Base-by-base conservation (phyloP, 2,329 filamentous ascomycete species). In the Colletotrichum sansevieriae region DNA sequence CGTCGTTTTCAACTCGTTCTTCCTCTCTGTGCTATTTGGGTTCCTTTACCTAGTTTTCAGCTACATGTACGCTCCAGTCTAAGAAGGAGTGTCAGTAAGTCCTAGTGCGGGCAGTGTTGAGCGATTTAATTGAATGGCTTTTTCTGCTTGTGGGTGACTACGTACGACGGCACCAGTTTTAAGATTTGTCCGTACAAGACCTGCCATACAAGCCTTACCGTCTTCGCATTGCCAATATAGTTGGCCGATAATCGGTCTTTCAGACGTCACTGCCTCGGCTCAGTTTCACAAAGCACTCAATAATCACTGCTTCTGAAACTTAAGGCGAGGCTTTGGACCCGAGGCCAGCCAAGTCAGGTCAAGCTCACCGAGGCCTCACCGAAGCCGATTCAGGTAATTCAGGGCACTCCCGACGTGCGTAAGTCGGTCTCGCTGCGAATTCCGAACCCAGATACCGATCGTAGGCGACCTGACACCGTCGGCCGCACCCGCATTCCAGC, bases 181-280 rank as follows among this genome's bases (percentile, higher is more conserved):
- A 2, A 29, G 29, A 3, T 8, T 8, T 29, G 3, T 25, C 29
- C 6, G 29, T 29, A 7, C 7, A 29, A 25, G 25, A 25, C 25
- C 4, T 25, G 25, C 4, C 22, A 22, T 22, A 22, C 3, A 22
- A 22, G 22, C 22, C 22, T 22, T 22, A 22, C 22, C 22, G 22
- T 22, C 22, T 22, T 22, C 25, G 25, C 25, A 25, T 1, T 29
- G 9, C 7, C 2, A 1, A 29, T 29, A 29, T 29, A 7, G 3
- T 61, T n/a, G 29, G 37, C 63, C 15, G 56, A 62, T 61, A 4
- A 65, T 62, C 56, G 56, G 44, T 22, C 46, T 41, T 54, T 54
- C 13, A 25, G 20, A 37, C 11, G 37, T 37, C 18, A 22, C 25
- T 22, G 12, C 22, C 39, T 44, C 46, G 46, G 56, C 41, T 46